phyloP scores from a whole-genome alignment of 306 rosid species.

The Adenanthera pavonina region DNA sequence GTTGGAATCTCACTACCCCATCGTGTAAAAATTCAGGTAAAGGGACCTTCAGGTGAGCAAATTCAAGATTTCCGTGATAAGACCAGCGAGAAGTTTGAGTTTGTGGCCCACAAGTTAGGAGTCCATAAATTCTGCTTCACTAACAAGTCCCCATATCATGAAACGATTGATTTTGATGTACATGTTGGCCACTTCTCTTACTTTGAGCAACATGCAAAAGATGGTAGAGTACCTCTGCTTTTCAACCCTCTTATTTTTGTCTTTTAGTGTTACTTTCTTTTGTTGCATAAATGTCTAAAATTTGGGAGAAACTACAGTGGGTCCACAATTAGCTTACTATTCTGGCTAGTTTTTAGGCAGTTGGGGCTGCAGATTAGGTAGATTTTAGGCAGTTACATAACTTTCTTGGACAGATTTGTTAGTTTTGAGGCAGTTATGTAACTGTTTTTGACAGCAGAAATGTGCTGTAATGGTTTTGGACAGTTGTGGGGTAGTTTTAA shows the following conservation, averaged over 20 bases:
- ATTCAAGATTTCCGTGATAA: constrained; percentile 69
- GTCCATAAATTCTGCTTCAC: constrained; percentile 74
- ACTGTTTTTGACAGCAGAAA: neutral
- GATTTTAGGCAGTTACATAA: neutral
- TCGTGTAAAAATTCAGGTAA: constrained; percentile 56
- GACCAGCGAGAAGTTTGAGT: constrained; percentile 62
- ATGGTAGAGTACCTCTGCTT: constrained; percentile 59
- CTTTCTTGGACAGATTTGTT: neutral
- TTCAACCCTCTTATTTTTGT: neutral
- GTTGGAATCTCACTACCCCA: constrained; percentile 25
- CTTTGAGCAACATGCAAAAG: constrained; percentile 88
- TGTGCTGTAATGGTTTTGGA: neutral
- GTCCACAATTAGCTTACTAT: neutral
- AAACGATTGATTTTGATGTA: constrained; percentile 78
- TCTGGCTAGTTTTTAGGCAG: neutral
- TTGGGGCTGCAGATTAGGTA: neutral
- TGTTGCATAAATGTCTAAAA: constrained; percentile 8
- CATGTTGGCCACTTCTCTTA: constrained; percentile 80
- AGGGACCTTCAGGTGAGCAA: constrained; percentile 86
- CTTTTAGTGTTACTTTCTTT: neutral
- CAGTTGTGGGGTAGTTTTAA: neutral
- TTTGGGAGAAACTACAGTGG: neutral
- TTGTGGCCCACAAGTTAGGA: constrained; percentile 66
- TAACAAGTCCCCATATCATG: constrained; percentile 82
- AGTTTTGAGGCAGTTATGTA: neutral